phyloP scores from a whole-genome alignment of 2,329 filamentous ascomycete species.

The Calonectria naviculata region DNA sequence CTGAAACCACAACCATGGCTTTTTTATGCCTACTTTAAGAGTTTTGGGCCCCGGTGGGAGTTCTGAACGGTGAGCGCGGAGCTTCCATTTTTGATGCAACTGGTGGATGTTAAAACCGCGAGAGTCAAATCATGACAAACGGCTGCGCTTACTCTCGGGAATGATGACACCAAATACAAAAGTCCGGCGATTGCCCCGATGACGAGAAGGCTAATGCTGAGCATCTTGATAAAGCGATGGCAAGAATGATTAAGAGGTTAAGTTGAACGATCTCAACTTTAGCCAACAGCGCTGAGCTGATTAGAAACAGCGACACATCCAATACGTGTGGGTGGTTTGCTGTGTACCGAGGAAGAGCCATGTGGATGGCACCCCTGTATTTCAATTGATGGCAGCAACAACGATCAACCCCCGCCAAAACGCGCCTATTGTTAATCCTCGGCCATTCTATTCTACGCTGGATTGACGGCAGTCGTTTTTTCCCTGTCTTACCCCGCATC shows the following conservation, averaged over 20 bases:
- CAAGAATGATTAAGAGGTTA: not conserved
- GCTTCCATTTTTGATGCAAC: slow-evolving; percentile 51
- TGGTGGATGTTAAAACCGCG: slow-evolving; percentile 20
- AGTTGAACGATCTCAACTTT: not conserved
- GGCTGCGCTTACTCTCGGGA: slow-evolving; percentile 29
- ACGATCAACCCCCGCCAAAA: slow-evolving; percentile 24
- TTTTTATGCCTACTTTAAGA: slow-evolving; percentile 50
- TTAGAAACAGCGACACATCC: not conserved
- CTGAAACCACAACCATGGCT: slow-evolving; percentile 57
- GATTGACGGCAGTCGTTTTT: not conserved
- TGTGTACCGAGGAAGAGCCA: not conserved
- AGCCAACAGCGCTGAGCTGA: not conserved
- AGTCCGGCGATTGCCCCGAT: not conserved
- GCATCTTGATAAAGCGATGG: not conserved
- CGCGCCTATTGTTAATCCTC: not conserved
- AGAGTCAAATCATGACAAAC: no score
- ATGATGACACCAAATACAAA: slow-evolving; percentile 26
- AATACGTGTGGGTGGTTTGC: not conserved
- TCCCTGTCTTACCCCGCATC: slow-evolving; percentile 26
- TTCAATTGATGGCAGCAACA: slow-evolving; percentile 31
- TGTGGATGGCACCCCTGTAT: not conserved
- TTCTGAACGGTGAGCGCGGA: slow-evolving; percentile 50
- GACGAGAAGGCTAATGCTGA: not conserved
- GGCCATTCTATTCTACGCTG: not conserved
- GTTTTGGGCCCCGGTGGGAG: slow-evolving; percentile 52